These are phyloP conservation scores for Vigna mungo DNA, from an alignment of 306 rosid genomes.

Conservation along the genomic window DNA sequence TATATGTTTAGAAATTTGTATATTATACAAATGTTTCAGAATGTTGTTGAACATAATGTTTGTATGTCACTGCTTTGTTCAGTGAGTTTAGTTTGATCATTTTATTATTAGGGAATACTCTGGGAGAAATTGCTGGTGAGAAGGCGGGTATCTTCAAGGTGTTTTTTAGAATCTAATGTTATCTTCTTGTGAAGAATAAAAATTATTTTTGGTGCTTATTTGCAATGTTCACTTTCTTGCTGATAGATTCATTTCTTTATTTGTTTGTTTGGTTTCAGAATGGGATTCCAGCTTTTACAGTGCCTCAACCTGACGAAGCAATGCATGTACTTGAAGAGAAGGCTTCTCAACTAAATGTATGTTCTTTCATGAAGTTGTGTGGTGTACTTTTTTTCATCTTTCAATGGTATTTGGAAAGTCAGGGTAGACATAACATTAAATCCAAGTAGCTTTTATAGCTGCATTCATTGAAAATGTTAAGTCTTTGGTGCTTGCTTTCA, in stretches of 20 bases:
- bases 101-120: slow-evolving; percentile 72
- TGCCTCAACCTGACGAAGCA: slow-evolving; percentile 94
- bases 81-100: slow-evolving; percentile 32
- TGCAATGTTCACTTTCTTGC: slow-evolving; percentile 24
- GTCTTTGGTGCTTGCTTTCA: slow-evolving; percentile 20
- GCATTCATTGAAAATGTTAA: slow-evolving; percentile 21
- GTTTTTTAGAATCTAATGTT: slow-evolving; percentile 20
- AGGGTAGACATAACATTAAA: neutral
- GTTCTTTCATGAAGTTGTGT: slow-evolving; percentile 24
- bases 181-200: slow-evolving; percentile 12
- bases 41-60: slow-evolving; percentile 38
- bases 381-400: neutral
- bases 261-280: slow-evolving; percentile 52
- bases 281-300: slow-evolving; percentile 86
- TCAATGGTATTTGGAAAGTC: slow-evolving; percentile 23
- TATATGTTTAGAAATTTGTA: neutral
- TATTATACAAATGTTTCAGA: slow-evolving; percentile 23
- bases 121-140: slow-evolving; percentile 95
- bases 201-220: slow-evolving; percentile 12
- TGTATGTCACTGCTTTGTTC: slow-evolving; percentile 29
- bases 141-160: slow-evolving; percentile 99
- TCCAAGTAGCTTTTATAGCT: slow-evolving; percentile 36
- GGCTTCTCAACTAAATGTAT: slow-evolving; percentile 78
- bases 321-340: slow-evolving; percentile 85
- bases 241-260: slow-evolving; percentile 21